phyloP scores from a whole-genome alignment of 1,284 basidiomycete species.

The Ceratobasidium theobromae region DNA sequence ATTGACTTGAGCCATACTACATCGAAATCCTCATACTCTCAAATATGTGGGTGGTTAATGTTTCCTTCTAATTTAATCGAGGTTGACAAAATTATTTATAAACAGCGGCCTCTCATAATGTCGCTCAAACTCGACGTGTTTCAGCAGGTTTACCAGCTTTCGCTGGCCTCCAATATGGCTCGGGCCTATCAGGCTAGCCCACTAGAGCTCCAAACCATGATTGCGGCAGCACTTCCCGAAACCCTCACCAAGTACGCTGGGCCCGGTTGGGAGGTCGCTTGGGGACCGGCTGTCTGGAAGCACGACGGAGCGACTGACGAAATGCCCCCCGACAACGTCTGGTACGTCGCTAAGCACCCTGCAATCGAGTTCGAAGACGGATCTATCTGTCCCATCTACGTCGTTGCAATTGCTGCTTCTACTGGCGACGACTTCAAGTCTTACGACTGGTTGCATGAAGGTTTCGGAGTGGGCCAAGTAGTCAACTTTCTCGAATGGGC shows the following conservation, averaged over 20 bases:
- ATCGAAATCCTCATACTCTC: too few species aligned
- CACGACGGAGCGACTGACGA: too few species aligned
- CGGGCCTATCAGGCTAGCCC: not conserved
- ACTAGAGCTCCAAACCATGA: not conserved
- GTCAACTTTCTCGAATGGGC: conserved; percentile 5
- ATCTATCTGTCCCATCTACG: not conserved
- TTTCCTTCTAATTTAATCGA: too few species aligned
- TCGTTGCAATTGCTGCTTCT: conserved; percentile 30
- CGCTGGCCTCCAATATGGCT: not conserved
- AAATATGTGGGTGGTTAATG: too few species aligned
- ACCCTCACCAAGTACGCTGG: not conserved
- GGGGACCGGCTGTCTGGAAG: conserved; percentile 32
- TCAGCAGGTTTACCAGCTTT: conserved; percentile 27
- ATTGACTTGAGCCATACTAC: too few species aligned
- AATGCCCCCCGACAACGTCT: not conserved
- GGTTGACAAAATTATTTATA: too few species aligned
- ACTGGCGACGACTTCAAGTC: not conserved
- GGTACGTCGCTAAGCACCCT: conserved; percentile 20
- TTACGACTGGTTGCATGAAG: not conserved
- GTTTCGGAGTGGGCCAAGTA: not conserved
- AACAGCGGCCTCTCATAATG: too few species aligned
- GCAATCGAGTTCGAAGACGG: conserved; percentile 5
- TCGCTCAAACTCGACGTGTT: conserved; percentile 19
- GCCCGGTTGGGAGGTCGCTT: conserved; percentile 18
- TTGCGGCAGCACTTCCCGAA: not conserved